These are phyloP conservation scores for Rhododendron ferrugineum DNA, from an alignment of 148 eudicot genomes.

Conservation along the genomic window DNA sequence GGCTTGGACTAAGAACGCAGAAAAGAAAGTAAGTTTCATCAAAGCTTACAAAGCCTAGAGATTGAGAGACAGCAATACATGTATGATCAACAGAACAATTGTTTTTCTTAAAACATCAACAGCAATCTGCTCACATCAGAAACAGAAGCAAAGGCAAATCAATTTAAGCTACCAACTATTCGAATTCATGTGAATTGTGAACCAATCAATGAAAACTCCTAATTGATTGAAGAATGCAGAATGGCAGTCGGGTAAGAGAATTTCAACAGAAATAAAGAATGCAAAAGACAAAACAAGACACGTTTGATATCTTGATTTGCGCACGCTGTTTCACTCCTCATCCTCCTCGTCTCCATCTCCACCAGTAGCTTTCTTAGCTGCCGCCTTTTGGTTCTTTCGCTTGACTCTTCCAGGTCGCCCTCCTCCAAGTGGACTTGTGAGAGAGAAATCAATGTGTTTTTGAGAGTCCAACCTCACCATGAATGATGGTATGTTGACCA, in stretches of 20 bases:
- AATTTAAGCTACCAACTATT: background rate
- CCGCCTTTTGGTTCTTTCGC: constrained; percentile 17
- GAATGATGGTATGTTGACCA: constrained; percentile 16
- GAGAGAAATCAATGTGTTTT: constrained; percentile 21
- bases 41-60: background rate
- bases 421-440: constrained; percentile 16
- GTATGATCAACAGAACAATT: background rate
- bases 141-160: background rate
- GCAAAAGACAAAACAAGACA: background rate
- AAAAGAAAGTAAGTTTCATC: background rate
- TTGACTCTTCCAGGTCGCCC: constrained; percentile 19
- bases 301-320: background rate
- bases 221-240: background rate
- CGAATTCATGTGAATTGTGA: background rate
- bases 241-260: background rate
- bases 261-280: background rate
- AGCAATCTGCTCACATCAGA: background rate
- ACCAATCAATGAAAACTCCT: constrained; percentile 7
- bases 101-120: background rate
- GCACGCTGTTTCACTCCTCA: constrained; percentile 8
- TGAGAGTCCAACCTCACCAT: constrained; percentile 23
- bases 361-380: constrained; percentile 16
- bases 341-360: constrained; percentile 21
- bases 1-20: background rate
- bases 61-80: background rate